Conservation (phyloP, 2,329 filamentous ascomycete species). For the Nectriaceae sp. region DNA sequence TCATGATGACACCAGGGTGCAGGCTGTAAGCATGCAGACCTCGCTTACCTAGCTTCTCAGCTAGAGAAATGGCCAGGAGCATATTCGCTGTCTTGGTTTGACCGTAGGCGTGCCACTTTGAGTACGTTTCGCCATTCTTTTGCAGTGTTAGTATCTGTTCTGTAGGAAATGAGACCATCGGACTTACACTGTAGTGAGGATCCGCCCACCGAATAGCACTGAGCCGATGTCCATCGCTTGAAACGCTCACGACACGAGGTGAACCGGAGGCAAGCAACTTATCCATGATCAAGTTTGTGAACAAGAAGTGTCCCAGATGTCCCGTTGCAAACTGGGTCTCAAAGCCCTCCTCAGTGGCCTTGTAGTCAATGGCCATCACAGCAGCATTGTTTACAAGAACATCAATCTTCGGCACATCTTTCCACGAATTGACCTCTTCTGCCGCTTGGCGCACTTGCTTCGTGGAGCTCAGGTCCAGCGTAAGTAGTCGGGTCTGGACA, state of each 20-base stretch:
- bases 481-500: constrained; percentile 35
- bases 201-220: constrained; percentile 37
- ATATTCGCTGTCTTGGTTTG: constrained; percentile 42
- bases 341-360: constrained; percentile 37
- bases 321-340: constrained; percentile 48
- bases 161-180: constrained; percentile 2
- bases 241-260: constrained; percentile 44
- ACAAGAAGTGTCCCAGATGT: constrained; percentile 48
- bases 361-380: constrained; percentile 39
- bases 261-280: constrained; percentile 39
- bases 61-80: constrained; percentile 33
- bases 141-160: constrained; percentile 4
- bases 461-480: constrained; percentile 43
- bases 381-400: constrained; percentile 46
- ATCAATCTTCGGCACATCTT: constrained; percentile 37
- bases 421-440: constrained; percentile 34
- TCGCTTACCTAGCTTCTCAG: constrained; percentile 32
- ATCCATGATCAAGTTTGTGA: constrained; percentile 46
- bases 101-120: constrained; percentile 37
- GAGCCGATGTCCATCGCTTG: constrained; percentile 33
- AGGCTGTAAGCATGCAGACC: constrained; percentile 36
- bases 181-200: constrained; percentile 31
- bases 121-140: constrained; percentile 31
- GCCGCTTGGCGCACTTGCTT: constrained; percentile 42
- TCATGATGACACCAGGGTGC: constrained; percentile 34